Evolutionary conservation across 2,329 filamentous ascomycete species (phyloP).

Genomic region (Trichoderma polysporum): DNA sequence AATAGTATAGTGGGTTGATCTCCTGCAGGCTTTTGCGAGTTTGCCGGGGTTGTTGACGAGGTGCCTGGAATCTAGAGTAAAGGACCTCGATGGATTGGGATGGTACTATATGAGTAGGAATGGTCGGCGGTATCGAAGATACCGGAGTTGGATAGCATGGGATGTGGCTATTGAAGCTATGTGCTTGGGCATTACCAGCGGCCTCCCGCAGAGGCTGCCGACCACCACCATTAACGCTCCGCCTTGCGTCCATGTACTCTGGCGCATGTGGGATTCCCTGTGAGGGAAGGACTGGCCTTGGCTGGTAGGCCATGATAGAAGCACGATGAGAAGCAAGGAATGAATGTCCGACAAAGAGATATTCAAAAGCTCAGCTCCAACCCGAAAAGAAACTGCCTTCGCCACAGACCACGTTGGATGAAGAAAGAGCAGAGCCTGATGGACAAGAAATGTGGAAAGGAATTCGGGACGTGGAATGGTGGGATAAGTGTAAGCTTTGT

Average conservation of each 20-base stretch:
- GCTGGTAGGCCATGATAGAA: conserved; percentile 40
- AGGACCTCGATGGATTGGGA: conserved; percentile 48
- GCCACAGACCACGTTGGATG: conserved; percentile 31
- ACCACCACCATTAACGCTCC: conserved; percentile 38
- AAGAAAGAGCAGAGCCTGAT: conserved; percentile 33
- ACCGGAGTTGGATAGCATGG: conserved; percentile 47
- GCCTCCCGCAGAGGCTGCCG: conserved; percentile 53
- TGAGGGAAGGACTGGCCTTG: conserved; percentile 49
- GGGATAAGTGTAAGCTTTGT: conserved; percentile 43
- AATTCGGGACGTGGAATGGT: conserved; percentile 46
- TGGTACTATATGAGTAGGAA: conserved; percentile 52
- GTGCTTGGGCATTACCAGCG: conserved; percentile 51
- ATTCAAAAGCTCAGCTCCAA: conserved; percentile 30
- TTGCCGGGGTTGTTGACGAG: conserved; percentile 38
- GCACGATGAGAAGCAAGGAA: conserved; percentile 23
- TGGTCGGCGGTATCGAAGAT: conserved; percentile 45
- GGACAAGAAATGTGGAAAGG: conserved; percentile 45
- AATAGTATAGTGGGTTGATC: conserved; percentile 61
- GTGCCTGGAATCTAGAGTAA: conserved; percentile 37
- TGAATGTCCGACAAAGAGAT: conserved; percentile 20
- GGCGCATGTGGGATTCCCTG: conserved; percentile 50
- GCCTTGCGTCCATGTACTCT: conserved; percentile 49
- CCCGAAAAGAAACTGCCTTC: conserved; percentile 30
- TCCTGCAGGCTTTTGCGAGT: conserved; percentile 37
- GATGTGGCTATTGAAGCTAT: conserved; percentile 42